Percentiles rank a stretch among this genome's conserved stretches.
These are phyloP conservation scores for Cucurbitaria berberidis DNA, from an alignment of 2,329 filamentous ascomycete species.

Conservation along the genomic window DNA sequence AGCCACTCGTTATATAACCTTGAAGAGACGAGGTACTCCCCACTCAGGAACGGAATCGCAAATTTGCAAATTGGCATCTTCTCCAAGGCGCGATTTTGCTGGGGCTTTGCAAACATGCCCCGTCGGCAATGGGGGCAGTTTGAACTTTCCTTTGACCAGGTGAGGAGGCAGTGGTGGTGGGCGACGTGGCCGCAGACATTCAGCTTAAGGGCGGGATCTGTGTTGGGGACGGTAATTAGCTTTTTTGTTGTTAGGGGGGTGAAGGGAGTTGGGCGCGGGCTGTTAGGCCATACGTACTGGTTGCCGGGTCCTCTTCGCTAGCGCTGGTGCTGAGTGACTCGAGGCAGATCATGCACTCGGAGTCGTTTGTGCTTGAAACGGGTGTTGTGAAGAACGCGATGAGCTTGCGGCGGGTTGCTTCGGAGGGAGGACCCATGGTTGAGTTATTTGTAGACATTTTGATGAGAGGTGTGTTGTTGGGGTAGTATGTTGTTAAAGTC, in stretches of 20 bases:
- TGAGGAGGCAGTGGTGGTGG: constrained; percentile 1
- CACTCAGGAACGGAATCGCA: neutral
- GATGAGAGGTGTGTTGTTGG: neutral
- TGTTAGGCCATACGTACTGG: neutral
- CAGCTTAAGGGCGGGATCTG: neutral
- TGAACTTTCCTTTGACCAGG: neutral
- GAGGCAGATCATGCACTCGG: constrained; percentile 6
- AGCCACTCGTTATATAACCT: neutral
- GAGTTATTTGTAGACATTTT: neutral
- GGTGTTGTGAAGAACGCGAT: neutral
- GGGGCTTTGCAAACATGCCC: neutral
- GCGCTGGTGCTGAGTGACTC: neutral
- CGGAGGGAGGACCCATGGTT: neutral
- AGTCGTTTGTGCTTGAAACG: neutral
- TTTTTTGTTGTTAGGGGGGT: neutral
- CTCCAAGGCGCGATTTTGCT: neutral
- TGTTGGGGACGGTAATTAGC: neutral
- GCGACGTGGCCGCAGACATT: neutral
- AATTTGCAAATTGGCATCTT: neutral
- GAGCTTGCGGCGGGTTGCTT: neutral
- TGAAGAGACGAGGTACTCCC: neutral
- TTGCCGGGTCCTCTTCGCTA: neutral
- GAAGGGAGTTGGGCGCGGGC: no score
- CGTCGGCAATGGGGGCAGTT: constrained; percentile 4
- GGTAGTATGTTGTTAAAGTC: neutral